A percentile compares a stretch with the other conserved stretches of the same genome.
phyloP scores from a whole-genome alignment of 2,329 filamentous ascomycete species.

The Penicillium sp. region DNA sequence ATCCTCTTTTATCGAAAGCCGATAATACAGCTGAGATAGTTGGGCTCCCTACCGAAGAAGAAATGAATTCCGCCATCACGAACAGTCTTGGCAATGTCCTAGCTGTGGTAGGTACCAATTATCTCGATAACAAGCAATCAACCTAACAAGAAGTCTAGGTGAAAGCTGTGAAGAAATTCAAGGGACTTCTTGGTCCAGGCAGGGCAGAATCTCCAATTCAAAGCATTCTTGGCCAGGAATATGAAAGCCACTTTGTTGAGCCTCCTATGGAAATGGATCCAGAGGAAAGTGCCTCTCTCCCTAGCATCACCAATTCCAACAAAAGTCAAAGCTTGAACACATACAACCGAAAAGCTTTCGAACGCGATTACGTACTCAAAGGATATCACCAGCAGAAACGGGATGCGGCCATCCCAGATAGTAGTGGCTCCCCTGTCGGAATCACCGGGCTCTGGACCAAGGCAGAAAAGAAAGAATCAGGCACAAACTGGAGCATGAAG shows the following conservation, averaged over 20 bases:
- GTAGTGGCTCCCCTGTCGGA: constrained; percentile 22
- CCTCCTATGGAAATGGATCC: constrained; percentile 59
- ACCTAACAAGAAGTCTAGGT: constrained; percentile 58
- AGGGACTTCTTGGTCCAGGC: constrained; percentile 68
- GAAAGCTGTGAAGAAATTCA: constrained; percentile 91
- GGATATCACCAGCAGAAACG: constrained; percentile 52
- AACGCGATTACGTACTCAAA: constrained; percentile 57
- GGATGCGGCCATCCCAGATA: constrained; percentile 15
- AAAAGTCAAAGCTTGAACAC: constrained; percentile 47
- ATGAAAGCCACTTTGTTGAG: constrained; percentile 59
- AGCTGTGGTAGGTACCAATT: constrained; percentile 66
- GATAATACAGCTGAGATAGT: constrained; percentile 85
- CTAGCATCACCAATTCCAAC: constrained; percentile 21
- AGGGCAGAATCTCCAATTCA: constrained; percentile 58
- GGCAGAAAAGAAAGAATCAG: constrained; percentile 31
- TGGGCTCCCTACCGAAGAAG: constrained; percentile 84
- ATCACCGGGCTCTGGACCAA: constrained; percentile 24
- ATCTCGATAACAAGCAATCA: neutral
- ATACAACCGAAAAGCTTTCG: constrained; percentile 56
- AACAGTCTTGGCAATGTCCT: constrained; percentile 85
- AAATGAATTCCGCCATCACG: constrained; percentile 90
- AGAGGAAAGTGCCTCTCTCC: constrained; percentile 37
- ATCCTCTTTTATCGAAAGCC: constrained; percentile 77
- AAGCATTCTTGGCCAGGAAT: constrained; percentile 63
- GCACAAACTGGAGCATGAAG: constrained; percentile 30